Evolutionary conservation across 805 yeast genomes (phyloP).

Genomic region (Yamadazyma paraphyllophila): DNA sequence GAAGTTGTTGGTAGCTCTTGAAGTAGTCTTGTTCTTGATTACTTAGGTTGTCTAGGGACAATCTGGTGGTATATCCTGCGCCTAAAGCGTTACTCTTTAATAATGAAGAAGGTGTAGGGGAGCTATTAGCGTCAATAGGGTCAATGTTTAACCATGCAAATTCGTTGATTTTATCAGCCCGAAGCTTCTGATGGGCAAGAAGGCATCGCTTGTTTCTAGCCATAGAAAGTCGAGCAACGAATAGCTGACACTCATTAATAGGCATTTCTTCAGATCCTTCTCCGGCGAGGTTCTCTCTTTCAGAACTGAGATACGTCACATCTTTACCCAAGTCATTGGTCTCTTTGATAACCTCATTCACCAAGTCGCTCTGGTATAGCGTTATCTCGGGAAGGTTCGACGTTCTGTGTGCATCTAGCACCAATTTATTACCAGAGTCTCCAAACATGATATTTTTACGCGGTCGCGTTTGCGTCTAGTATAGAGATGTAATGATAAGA

Average conservation of each 20-base stretch:
- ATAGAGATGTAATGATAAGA: too few relatives aligned
- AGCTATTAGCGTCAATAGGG: conserved; percentile 26
- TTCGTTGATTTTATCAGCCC: conserved; percentile 67
- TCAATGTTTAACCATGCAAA: conserved; percentile 71
- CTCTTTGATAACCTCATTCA: conserved; percentile 70
- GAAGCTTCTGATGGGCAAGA: conserved; percentile 72
- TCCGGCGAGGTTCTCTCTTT: conserved; percentile 19
- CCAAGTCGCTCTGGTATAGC: conserved; percentile 66
- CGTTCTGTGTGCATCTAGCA: conserved; percentile 81
- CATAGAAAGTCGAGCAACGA: conserved; percentile 73
- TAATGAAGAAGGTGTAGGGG: conserved; percentile 11
- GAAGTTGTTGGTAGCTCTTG: conserved; percentile 64
- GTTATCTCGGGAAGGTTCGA: conserved; percentile 64
- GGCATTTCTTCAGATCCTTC: conserved; percentile 37
- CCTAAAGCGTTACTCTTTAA: conserved; percentile 13
- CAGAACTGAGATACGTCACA: conserved; percentile 46
- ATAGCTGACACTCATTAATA: conserved; percentile 59
- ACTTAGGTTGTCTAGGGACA: conserved; percentile 52
- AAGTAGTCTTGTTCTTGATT: conserved; percentile 80
- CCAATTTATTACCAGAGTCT: conserved; percentile 78
- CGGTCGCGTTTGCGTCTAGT: too few relatives aligned
- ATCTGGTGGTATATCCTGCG: conserved; percentile 23
- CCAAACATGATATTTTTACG: conserved; percentile 65
- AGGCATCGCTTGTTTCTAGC: conserved; percentile 87
- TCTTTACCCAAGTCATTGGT: conserved; percentile 59